A percentile compares a stretch with the other conserved stretches of the same genome.
Evolutionary conservation across 345 rosid genomes (phyloP).

Genomic region (Eutrema heterophyllum): DNA sequence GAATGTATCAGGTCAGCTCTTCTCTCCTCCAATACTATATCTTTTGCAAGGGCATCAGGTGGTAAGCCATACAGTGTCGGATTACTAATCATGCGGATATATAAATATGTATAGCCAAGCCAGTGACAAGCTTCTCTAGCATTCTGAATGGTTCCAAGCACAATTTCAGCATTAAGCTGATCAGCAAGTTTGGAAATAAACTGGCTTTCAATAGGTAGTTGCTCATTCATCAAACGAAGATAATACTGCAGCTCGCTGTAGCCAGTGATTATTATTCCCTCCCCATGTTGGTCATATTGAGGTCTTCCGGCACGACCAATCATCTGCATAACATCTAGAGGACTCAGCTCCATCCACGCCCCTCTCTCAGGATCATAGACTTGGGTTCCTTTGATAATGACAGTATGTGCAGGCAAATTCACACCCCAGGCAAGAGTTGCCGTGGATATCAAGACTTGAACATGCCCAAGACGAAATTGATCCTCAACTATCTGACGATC

Average conservation of each 20-base stretch:
- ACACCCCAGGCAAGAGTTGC: slow-evolving; percentile 99
- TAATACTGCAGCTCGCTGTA: slow-evolving; percentile 75
- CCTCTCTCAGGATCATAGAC: slow-evolving; percentile 90
- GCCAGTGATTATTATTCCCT: slow-evolving; percentile 94
- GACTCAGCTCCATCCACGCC: slow-evolving; percentile 87
- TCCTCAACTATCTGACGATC: slow-evolving; percentile 84
- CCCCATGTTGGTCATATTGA: slow-evolving; percentile 78
- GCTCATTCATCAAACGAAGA: slow-evolving; percentile 85
- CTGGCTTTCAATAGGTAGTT: slow-evolving; percentile 93
- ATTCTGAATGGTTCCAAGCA: slow-evolving; percentile 86
- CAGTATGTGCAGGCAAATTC: slow-evolving; percentile 83
- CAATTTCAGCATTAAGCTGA: slow-evolving; percentile 93
- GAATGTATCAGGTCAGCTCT: slow-evolving; percentile 91
- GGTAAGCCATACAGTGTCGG: slow-evolving; percentile 79
- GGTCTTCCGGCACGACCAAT: slow-evolving; percentile 98
- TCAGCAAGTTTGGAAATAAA: slow-evolving; percentile 82
- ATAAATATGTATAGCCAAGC: slow-evolving; percentile 82
- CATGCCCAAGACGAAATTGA: slow-evolving; percentile 58
- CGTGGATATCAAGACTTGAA: slow-evolving; percentile 81
- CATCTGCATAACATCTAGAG: slow-evolving; percentile 95
- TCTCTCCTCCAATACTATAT: slow-evolving; percentile 65
- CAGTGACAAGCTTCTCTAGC: slow-evolving; percentile 93
- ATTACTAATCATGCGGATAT: slow-evolving; percentile 69
- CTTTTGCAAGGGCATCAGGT: slow-evolving; percentile 61
- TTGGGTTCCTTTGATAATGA: slow-evolving; percentile 88